Percentiles rank a stretch among this genome's conserved stretches.
Conservation (phyloP, 345 rosid species). For the Populus deltoides region DNA sequence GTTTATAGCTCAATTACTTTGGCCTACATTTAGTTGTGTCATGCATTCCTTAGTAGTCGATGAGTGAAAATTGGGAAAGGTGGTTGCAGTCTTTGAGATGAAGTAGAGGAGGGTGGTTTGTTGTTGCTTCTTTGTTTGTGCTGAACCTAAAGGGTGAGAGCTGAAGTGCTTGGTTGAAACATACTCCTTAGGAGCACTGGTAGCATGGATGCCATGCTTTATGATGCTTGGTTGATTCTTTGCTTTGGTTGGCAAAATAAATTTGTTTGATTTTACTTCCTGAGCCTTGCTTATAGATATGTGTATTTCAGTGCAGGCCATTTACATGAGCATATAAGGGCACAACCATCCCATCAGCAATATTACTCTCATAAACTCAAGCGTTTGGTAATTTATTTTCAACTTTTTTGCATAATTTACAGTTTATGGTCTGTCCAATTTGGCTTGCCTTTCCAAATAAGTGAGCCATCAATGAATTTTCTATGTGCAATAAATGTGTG, state of each 20-base stretch:
- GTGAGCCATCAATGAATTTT: too few species aligned
- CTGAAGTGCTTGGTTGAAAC: neutral
- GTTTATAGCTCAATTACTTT: neutral
- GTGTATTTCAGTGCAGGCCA: conserved; percentile 60
- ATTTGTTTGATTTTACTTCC: neutral
- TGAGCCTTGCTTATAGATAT: conserved; percentile 11
- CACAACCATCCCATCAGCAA: conserved; percentile 42
- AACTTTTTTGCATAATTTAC: neutral
- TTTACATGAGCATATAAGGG: conserved; percentile 57
- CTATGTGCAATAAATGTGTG: too few species aligned
- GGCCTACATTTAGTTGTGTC: neutral
- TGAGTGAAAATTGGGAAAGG: neutral
- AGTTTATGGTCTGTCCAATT: neutral
- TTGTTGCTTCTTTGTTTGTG: neutral
- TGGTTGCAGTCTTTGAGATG: too few species aligned
- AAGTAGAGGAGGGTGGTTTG: neutral
- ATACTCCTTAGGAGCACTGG: neutral
- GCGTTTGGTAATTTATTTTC: conserved; percentile 43
- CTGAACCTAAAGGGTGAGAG: neutral
- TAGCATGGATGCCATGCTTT: neutral
- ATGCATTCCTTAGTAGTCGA: neutral
- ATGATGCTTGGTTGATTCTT: neutral
- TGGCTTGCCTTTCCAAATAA: too few species aligned
- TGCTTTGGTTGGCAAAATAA: neutral
- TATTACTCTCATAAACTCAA: conserved; percentile 73